Percentiles rank a stretch among this genome's conserved stretches.
These are phyloP conservation scores for Penicillium sp. DNA, from an alignment of 2,329 filamentous ascomycete species.

Conservation along the genomic window DNA sequence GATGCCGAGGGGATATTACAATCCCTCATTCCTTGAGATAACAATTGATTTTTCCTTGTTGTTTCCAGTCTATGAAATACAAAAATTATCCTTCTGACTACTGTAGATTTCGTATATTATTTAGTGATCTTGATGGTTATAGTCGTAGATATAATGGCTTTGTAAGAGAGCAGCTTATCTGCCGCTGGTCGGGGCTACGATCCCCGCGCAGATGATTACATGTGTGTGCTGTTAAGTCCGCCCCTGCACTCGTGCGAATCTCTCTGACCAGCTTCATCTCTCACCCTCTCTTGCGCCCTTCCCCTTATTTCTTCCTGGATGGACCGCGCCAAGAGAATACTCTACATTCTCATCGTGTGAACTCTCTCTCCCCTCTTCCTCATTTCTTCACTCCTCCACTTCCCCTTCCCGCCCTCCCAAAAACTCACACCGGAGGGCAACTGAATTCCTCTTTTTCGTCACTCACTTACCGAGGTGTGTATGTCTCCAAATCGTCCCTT, in stretches of 20 bases:
- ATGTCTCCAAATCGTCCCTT: background rate
- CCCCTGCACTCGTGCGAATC: slow-evolving; percentile 7
- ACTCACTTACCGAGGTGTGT: background rate
- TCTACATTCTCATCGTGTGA: slow-evolving; percentile 3
- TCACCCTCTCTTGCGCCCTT: background rate
- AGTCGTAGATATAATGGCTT: slow-evolving; percentile 7
- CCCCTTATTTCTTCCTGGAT: background rate
- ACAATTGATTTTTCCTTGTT: background rate
- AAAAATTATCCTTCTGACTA: background rate
- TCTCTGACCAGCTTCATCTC: slow-evolving; percentile 3
- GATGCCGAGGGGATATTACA: background rate
- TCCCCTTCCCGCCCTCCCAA: slow-evolving; percentile 17
- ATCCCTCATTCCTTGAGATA: background rate
- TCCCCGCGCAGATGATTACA: slow-evolving; percentile 14
- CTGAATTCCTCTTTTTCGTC: background rate
- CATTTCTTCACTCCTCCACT: slow-evolving; percentile 13
- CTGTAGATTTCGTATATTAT: background rate
- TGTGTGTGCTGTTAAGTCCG: slow-evolving; percentile 7
- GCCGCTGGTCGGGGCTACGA: slow-evolving; percentile 6
- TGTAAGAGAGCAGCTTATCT: slow-evolving; percentile 10
- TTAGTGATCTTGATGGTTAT: background rate
- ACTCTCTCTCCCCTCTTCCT: slow-evolving; percentile 6
- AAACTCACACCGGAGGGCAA: slow-evolving; percentile 26
- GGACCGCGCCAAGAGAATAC: slow-evolving; percentile 3
- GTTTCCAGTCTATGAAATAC: background rate